Evolutionary conservation across 768 basidiomycete species (phyloP).

Genomic region (Tylopilus cervinicoccineus): DNA sequence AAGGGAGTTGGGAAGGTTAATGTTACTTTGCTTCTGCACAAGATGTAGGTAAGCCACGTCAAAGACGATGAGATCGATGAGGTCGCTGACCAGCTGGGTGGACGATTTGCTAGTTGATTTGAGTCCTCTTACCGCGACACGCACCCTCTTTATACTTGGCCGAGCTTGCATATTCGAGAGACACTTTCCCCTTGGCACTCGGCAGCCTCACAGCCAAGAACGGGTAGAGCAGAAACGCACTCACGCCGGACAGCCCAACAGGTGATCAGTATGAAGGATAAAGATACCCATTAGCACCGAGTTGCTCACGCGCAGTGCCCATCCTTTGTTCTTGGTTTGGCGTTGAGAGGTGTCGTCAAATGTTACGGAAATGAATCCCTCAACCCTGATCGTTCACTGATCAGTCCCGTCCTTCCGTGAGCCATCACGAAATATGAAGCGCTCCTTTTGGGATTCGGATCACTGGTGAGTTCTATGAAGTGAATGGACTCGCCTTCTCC

Average conservation of each 20-base stretch:
- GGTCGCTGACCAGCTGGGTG: conserved; percentile 10
- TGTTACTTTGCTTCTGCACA: conserved; percentile 1
- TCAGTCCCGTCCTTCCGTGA: no score
- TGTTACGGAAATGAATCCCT: conserved; percentile 8
- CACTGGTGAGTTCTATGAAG: neutral
- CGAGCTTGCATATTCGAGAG: neutral
- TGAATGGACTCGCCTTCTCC: neutral
- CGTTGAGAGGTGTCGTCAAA: neutral
- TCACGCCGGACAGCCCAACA: neutral
- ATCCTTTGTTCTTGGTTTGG: neutral
- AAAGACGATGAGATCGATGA: neutral
- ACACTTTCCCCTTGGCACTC: neutral
- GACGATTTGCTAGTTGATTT: conserved; percentile 1
- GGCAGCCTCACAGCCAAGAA: neutral
- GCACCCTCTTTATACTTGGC: conserved; percentile 14
- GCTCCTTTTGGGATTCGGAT: neutral
- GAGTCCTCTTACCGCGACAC: neutral
- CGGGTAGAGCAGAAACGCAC: neutral
- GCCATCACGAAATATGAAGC: neutral
- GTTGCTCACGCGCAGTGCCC: neutral
- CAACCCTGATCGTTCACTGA: neutral
- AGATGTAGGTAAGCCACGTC: neutral
- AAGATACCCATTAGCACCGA: neutral
- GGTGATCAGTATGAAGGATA: neutral
- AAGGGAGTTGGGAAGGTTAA: neutral